Evolutionary conservation across 2,329 filamentous ascomycete species (phyloP).

Genomic region (Sarocladiaceae sp.): DNA sequence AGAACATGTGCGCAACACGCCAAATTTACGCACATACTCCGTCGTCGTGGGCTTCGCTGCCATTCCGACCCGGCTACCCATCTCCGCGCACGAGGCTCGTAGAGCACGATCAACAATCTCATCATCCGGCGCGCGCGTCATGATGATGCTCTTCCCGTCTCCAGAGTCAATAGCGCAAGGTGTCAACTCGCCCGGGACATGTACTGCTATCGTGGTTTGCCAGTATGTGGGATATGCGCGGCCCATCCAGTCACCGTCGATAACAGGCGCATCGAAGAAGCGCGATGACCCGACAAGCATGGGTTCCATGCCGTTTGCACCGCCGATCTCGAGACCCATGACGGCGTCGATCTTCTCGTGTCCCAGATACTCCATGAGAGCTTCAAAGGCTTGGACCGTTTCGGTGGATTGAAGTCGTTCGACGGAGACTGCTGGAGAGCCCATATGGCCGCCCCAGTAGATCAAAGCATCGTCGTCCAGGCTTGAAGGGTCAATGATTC

Average conservation of each 20-base stretch:
- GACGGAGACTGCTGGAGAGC: slow-evolving; percentile 56
- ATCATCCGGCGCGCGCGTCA: slow-evolving; percentile 44
- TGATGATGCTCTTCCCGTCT: slow-evolving; percentile 45
- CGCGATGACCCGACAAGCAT: slow-evolving; percentile 51
- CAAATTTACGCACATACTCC: slow-evolving; percentile 45
- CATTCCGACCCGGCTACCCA: slow-evolving; percentile 48
- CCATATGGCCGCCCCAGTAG: slow-evolving; percentile 53
- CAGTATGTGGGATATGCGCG: slow-evolving; percentile 50
- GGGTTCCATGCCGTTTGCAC: slow-evolving; percentile 58
- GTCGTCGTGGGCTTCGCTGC: slow-evolving; percentile 46
- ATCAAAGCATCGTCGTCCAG: slow-evolving; percentile 47
- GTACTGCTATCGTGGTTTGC: slow-evolving; percentile 51
- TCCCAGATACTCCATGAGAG: background rate
- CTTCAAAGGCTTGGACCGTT: slow-evolving; percentile 36
- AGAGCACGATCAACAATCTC: slow-evolving; percentile 44
- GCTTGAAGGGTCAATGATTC: slow-evolving; percentile 46
- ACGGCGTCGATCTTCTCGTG: slow-evolving; percentile 25
- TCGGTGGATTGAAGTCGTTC: slow-evolving; percentile 58
- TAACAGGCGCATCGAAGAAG: slow-evolving; percentile 45
- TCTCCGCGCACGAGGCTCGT: slow-evolving; percentile 47
- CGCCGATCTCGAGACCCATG: slow-evolving; percentile 63
- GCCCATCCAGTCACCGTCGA: slow-evolving; percentile 56
- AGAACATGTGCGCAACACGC: slow-evolving; percentile 47
- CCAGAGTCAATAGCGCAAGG: slow-evolving; percentile 47
- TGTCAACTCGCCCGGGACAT: slow-evolving; percentile 40